phyloP scores from a whole-genome alignment of 306 rosid species.

The Castanopsis chinensis region DNA sequence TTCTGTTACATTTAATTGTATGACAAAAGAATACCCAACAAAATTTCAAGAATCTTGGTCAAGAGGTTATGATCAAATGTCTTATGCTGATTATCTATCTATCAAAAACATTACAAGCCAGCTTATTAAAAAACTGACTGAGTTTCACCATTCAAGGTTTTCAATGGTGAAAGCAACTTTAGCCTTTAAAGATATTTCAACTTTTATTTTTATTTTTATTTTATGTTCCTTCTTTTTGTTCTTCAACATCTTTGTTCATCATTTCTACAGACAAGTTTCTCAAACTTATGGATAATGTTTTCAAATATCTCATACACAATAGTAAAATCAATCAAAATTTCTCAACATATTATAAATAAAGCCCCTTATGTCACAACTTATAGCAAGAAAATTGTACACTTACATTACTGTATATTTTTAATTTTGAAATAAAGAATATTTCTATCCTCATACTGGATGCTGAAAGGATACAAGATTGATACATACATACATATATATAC shows the following conservation, averaged over 20 bases:
- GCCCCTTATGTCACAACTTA: background rate
- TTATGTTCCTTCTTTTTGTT: background rate
- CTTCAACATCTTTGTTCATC: background rate
- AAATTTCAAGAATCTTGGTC: background rate
- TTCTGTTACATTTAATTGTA: background rate
- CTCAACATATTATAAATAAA: background rate
- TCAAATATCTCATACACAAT: background rate
- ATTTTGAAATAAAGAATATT: background rate
- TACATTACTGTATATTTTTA: background rate
- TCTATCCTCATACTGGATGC: background rate
- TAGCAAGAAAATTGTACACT: background rate
- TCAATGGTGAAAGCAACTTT: background rate
- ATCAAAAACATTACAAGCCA: background rate
- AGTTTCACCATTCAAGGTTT: background rate
- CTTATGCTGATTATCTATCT: background rate
- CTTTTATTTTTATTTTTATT: no score
- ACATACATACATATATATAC: background rate
- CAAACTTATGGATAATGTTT: background rate
- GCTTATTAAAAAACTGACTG: background rate
- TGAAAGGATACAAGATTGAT: background rate
- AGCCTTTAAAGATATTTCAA: background rate
- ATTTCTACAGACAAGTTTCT: background rate
- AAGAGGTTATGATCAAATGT: background rate
- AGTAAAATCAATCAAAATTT: background rate
- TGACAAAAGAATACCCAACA: background rate